Conservation (phyloP, 2,329 filamentous ascomycete species). For the Venturia pyrina region DNA sequence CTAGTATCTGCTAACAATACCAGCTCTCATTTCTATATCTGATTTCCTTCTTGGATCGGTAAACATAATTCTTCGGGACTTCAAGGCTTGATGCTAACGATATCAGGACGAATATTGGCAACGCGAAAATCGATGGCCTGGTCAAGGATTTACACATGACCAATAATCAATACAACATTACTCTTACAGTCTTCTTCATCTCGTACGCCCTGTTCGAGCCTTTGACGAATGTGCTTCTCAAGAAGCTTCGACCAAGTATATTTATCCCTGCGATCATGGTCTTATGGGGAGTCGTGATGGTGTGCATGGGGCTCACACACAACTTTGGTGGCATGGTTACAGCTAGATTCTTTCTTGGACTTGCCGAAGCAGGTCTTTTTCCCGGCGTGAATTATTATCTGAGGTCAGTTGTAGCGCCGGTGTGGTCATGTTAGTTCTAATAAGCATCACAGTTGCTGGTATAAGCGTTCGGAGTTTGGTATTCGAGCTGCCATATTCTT, state of each 20-base stretch:
- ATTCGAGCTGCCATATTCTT: slow-evolving; percentile 77
- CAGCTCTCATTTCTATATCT: slow-evolving; percentile 59
- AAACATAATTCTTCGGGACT: not conserved
- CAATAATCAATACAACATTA: slow-evolving; percentile 58
- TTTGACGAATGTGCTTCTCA: slow-evolving; percentile 70
- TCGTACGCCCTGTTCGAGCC: slow-evolving; percentile 74
- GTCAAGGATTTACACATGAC: slow-evolving; percentile 52
- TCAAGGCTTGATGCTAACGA: not conserved
- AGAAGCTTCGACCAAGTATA: slow-evolving; percentile 61
- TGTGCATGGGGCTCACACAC: slow-evolving; percentile 56
- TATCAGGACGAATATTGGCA: slow-evolving; percentile 32
- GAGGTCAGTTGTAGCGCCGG: slow-evolving; percentile 33
- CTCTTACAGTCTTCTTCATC: slow-evolving; percentile 66
- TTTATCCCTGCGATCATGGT: slow-evolving; percentile 79
- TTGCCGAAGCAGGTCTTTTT: slow-evolving; percentile 61
- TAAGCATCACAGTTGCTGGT: slow-evolving; percentile 80
- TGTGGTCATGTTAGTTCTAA: slow-evolving; percentile 52
- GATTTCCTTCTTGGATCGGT: slow-evolving; percentile 55
- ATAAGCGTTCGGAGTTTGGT: slow-evolving; percentile 67
- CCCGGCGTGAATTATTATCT: slow-evolving; percentile 65
- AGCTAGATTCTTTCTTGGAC: slow-evolving; percentile 55
- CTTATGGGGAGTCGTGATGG: slow-evolving; percentile 59
- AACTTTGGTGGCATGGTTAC: slow-evolving; percentile 57
- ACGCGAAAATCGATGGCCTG: slow-evolving; percentile 41
- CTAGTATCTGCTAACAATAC: slow-evolving; percentile 19